Evolutionary conservation across 2,329 filamentous ascomycete species (phyloP).

Genomic region (Xylariales sp.): DNA sequence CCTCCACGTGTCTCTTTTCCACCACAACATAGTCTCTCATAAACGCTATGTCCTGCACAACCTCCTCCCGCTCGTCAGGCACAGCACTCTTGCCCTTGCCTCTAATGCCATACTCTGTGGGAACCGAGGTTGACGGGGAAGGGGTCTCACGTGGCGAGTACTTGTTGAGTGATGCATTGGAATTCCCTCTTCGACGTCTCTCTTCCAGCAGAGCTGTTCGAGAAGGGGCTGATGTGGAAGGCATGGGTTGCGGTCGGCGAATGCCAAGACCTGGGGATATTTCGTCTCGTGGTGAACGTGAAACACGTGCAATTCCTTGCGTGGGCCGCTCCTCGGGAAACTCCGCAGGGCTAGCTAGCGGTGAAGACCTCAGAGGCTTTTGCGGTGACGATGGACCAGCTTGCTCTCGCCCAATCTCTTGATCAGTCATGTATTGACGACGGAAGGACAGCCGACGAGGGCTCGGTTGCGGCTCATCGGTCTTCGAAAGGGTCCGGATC

Average conservation of each 20-base stretch:
- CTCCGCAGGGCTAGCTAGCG: conserved; percentile 38
- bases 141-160: conserved; percentile 28
- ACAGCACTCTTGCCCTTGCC: conserved; percentile 27
- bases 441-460: conserved; percentile 33
- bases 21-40: conserved; percentile 95
- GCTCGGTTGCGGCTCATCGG: conserved; percentile 25
- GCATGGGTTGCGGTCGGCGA: conserved; percentile 40
- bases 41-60: conserved; percentile 81
- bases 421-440: conserved; percentile 35
- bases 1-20: conserved; percentile 91
- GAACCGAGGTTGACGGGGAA: conserved; percentile 28
- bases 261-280: conserved; percentile 47
- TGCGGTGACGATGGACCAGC: conserved; percentile 36
- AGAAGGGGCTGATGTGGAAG: conserved; percentile 45
- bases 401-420: conserved; percentile 31
- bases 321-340: conserved; percentile 26
- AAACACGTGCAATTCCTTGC: conserved; percentile 17
- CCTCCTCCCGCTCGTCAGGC: conserved; percentile 57
- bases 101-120: conserved; percentile 30
- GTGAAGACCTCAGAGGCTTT: conserved; percentile 35
- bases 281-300: conserved; percentile 42
- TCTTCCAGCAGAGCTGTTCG: conserved; percentile 34
- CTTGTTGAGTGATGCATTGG: conserved; percentile 34
- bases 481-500: conserved; percentile 23
- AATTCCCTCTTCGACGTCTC: conserved; percentile 31